These are phyloP conservation scores for Amanita molliuscula DNA, from an alignment of 768 basidiomycete species.

Conservation along the genomic window DNA sequence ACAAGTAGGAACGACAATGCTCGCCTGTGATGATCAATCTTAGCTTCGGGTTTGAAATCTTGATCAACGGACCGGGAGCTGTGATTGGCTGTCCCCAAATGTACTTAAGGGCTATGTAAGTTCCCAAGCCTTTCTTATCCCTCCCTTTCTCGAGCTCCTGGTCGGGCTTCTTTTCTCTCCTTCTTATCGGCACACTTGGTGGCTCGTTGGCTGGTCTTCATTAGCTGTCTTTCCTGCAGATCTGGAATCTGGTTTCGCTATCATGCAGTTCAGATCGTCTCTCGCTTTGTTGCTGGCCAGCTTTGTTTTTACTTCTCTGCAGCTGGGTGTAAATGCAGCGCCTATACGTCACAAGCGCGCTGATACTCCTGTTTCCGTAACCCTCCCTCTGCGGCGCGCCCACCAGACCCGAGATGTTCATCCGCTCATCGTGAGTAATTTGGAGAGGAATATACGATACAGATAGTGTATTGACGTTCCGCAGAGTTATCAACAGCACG, in stretches of 20 bases:
- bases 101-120: neutral
- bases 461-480: neutral
- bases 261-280: conserved; percentile 46
- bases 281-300: conserved; percentile 44
- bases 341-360: conserved; percentile 23
- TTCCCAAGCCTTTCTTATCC: conserved; percentile 7
- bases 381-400: conserved; percentile 33
- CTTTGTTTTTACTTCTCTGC: conserved; percentile 33
- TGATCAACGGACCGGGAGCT: too few relatives aligned
- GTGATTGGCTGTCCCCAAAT: too few relatives aligned
- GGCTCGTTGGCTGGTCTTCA: conserved; percentile 17
- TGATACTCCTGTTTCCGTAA: conserved; percentile 20
- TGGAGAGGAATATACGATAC: neutral
- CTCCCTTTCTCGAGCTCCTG: conserved; percentile 12
- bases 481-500: conserved; percentile 59
- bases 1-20: too few relatives aligned
- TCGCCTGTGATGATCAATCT: too few relatives aligned
- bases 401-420: conserved; percentile 16
- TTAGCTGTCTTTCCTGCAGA: conserved; percentile 6
- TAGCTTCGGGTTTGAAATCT: too few relatives aligned
- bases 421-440: conserved; percentile 26
- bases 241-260: conserved; percentile 11
- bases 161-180: neutral
- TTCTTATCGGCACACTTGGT: conserved; percentile 9
- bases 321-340: conserved; percentile 28